These are phyloP conservation scores for Trichophyton verrucosum DNA, from an alignment of 2,329 filamentous ascomycete species.

Conservation along the genomic window DNA sequence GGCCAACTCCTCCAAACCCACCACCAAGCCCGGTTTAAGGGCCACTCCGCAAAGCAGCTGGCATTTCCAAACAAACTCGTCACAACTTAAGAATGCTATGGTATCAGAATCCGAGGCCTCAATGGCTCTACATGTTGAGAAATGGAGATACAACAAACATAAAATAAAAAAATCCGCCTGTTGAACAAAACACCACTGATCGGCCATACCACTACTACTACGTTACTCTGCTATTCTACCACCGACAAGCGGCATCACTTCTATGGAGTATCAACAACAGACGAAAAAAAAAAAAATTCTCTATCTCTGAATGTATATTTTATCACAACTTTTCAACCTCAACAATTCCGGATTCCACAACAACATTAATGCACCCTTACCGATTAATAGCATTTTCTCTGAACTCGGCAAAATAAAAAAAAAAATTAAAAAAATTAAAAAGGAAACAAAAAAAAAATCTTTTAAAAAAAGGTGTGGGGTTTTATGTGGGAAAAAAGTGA, in stretches of 20 bases:
- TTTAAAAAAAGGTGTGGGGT: not conserved
- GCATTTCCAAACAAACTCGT: not conserved
- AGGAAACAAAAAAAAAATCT: not conserved
- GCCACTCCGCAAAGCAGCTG: not conserved
- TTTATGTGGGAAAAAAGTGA: not conserved
- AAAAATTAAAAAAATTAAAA: not conserved
- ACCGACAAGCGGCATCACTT: not conserved
- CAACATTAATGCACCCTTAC: not conserved
- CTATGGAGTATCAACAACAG: not conserved
- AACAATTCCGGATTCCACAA: not conserved
- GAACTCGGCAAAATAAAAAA: not conserved
- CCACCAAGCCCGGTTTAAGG: conserved; percentile 27
- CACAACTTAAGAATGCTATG: not conserved
- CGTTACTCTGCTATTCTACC: not conserved
- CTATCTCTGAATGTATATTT: not conserved
- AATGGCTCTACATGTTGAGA: not conserved
- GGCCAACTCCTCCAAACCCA: conserved; percentile 29
- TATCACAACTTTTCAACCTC: not conserved
- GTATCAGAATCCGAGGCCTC: not conserved
- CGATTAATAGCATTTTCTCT: not conserved
- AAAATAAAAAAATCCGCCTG: not conserved
- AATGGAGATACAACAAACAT: not conserved
- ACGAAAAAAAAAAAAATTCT: not conserved
- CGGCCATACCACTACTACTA: not conserved
- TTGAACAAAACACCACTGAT: not conserved